Evolutionary conservation across 2,329 filamentous ascomycete genomes (phyloP), one percentile per base, ranked within the genome.

Genomic region (Elsinoe ampelina): DNA sequence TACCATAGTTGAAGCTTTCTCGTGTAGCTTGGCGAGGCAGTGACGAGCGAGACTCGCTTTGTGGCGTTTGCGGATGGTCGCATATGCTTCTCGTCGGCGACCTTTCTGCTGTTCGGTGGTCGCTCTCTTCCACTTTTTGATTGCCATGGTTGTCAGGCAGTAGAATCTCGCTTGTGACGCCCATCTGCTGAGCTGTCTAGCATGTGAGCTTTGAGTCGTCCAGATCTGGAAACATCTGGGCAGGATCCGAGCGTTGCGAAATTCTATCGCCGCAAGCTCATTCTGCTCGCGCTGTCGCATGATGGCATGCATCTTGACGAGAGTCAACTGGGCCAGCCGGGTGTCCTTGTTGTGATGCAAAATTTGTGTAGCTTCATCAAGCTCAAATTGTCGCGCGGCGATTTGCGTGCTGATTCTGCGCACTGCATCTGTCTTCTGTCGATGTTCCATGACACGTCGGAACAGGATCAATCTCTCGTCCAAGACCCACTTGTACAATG

Each of bases 401-500:
- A 58, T 39, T 41, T 26, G 41, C 12, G 52, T 32, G 26, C 6
- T 58, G 35, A 62, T 50, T 13, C 60, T 48, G n/a, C 59, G 56
- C 48, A 68, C 32, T 2, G 60, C 61, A 12, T 57, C 58, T 13
- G 58, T 59, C n/a, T 64, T 38, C 1, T 67, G 55, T 35, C 61
- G 61, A n/a, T 47, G 57, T 32, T 68, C 62, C 41, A 62, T 62
- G 15, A 72, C 67, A 13, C 74, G 69, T 36, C 66, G 64, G 57
- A 75, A 73, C 3, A 74, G 64, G 2, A 68, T 68, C 5, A 70
- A 65, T 36, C 74, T 66, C 17, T 72, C 75, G 34, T 77, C 75
- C 30, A 85, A 63, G n/a, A 79, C 74, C 82, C 81, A 85, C 66
- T 75, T 81, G 66, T 83, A 83, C 59, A 85, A 70, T 5, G 72